A percentile compares a stretch with the other conserved stretches of the same genome.
These are phyloP conservation scores for Pascua sp. DNA, from an alignment of 1,284 basidiomycete species.

Conservation along the genomic window DNA sequence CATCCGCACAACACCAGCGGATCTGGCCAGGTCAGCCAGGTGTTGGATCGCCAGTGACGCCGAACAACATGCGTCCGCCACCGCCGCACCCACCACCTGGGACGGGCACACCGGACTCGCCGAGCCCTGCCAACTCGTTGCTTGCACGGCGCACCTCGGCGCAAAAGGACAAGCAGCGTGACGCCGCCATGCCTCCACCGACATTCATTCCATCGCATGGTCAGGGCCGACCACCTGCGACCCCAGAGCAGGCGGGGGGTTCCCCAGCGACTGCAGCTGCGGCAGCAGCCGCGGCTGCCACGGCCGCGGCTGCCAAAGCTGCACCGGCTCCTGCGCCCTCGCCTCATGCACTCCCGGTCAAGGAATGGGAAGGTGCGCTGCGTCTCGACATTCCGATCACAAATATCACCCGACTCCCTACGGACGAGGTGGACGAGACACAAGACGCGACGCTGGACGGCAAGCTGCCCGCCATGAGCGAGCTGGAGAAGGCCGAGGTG, in stretches of 20 bases:
- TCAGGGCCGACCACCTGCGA: slow-evolving; percentile 12
- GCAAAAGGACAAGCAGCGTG: slow-evolving; percentile 9
- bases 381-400: slow-evolving; percentile 63
- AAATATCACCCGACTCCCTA: slow-evolving; percentile 62
- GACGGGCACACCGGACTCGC: slow-evolving; percentile 13
- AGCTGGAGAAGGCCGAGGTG: slow-evolving; percentile 54
- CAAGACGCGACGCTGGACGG: slow-evolving; percentile 53
- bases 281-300: slow-evolving; percentile 18
- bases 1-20: slow-evolving; percentile 17
- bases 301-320: slow-evolving; percentile 23
- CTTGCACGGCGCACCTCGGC: slow-evolving; percentile 11
- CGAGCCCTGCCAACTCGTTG: background rate
- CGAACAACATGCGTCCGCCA: slow-evolving; percentile 21
- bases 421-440: slow-evolving; percentile 47
- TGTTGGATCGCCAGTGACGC: slow-evolving; percentile 9
- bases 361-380: slow-evolving; percentile 46
- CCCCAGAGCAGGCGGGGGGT: slow-evolving; percentile 5
- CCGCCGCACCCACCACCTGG: slow-evolving; percentile 23
- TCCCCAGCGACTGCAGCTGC: background rate
- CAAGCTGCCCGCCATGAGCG: slow-evolving; percentile 58
- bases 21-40: slow-evolving; percentile 15
- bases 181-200: slow-evolving; percentile 36
- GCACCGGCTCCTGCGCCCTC: slow-evolving; percentile 27
- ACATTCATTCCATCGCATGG: slow-evolving; percentile 31
- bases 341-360: slow-evolving; percentile 43